Base-by-base conservation (phyloP, 2,329 filamentous ascomycete genomes). In the Coniochaeta hoffmannii region DNA sequence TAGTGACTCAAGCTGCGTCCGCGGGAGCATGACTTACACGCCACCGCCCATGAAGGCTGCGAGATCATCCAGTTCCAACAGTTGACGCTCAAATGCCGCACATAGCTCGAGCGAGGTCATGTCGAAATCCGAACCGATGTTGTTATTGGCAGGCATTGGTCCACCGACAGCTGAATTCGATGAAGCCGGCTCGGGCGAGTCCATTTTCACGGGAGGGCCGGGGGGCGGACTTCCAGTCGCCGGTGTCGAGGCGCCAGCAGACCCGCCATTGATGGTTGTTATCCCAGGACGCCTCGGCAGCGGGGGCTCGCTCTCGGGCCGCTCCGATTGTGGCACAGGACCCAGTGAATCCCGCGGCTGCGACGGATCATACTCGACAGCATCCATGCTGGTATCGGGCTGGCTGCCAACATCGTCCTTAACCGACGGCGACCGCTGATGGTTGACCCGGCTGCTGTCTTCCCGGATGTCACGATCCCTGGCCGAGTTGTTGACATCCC, bases 41-140 rank as follows among this genome's bases (percentile, higher is more conserved):
- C 81, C 81, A 19, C 81, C 81, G 19, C 81, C 81, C 81, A 84
- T 84, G 54, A 84, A 83, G 2, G 81, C 81, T 31, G 81, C 81
- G 11, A 84, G 74, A 62, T 84, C 81, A 58, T 84, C 81, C 7
- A 84, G 71, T 64, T 84, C 81, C 11, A 84, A 70, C 1, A 84
- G 72, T 66, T 84, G 81, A 31, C 79, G 72, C 69, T 84, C 81
- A 61, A 84, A 84, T 0, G 81, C 81, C 14, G 71, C 69, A 62
- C 81, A 84, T 15, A 84, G 71, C 63, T 84, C 81, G 5, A 76
- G 73, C 0, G 80, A 77, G 2, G 80, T 83, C 79, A 84, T 84
- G 58, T 84, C 81, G 3, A 69, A 65, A 4, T 64, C 63, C 7
- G 65, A 62, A 6, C 62, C 63, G 19, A 38, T 35, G 24, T 35